Percentiles rank a stretch among this genome's conserved stretches.
Conservation (phyloP, 495 filamentous ascomycete species). For the Penicillium silybi region DNA sequence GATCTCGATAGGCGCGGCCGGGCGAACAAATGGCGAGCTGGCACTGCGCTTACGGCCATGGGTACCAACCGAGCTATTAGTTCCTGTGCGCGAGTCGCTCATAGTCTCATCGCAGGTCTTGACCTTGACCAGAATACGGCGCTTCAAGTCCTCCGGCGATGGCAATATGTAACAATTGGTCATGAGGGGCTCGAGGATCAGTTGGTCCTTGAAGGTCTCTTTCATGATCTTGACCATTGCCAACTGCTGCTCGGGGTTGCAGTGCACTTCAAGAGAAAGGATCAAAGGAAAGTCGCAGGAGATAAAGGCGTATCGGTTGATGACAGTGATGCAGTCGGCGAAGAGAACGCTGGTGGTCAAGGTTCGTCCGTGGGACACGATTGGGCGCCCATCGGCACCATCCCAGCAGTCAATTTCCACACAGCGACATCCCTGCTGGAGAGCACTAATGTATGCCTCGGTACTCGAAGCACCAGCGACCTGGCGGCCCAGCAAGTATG, state of each 20-base stretch:
- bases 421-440: slow-evolving; percentile 86
- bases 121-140: slow-evolving; percentile 88
- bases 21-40: slow-evolving; percentile 68
- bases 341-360: slow-evolving; percentile 84
- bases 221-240: slow-evolving; percentile 90
- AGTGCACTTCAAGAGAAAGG: slow-evolving; percentile 94
- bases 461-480: slow-evolving; percentile 84
- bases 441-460: slow-evolving; percentile 88
- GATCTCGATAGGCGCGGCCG: slow-evolving; percentile 49
- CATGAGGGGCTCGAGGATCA: slow-evolving; percentile 70
- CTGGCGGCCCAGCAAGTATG: slow-evolving; percentile 88
- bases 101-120: slow-evolving; percentile 58
- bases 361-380: slow-evolving; percentile 87
- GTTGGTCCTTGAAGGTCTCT: slow-evolving; percentile 69
- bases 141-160: slow-evolving; percentile 77
- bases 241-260: slow-evolving; percentile 73
- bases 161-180: slow-evolving; percentile 64
- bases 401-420: slow-evolving; percentile 99
- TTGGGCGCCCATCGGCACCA: slow-evolving; percentile 76
- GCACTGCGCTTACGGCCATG: slow-evolving; percentile 74
- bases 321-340: slow-evolving; percentile 82
- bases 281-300: slow-evolving; percentile 80
- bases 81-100: slow-evolving; percentile 38
- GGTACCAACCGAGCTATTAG: slow-evolving; percentile 35
- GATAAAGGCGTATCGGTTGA: slow-evolving; percentile 88